A percentile compares a stretch with the other conserved stretches of the same genome.
Conservation (phyloP, 208 protist species). For the Lotmaria passim region DNA sequence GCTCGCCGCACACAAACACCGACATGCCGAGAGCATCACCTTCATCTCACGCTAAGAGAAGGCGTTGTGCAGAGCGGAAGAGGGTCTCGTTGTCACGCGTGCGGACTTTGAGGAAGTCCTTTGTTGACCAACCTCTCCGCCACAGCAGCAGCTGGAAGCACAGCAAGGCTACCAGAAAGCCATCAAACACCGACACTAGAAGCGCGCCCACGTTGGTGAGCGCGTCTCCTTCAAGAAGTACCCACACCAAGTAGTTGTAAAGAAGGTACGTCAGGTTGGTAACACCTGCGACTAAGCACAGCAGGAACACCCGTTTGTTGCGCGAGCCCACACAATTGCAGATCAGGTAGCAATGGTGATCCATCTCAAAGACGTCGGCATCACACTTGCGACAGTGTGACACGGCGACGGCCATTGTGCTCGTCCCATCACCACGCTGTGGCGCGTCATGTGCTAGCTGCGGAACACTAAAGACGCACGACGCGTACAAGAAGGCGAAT, state of each 20-base stretch:
- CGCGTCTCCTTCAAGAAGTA: slow-evolving; percentile 27
- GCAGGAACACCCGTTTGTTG: slow-evolving; percentile 49
- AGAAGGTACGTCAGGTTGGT: slow-evolving; percentile 60
- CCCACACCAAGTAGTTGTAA: slow-evolving; percentile 46
- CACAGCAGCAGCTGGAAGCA: slow-evolving; percentile 41
- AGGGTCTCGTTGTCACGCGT: slow-evolving; percentile 6
- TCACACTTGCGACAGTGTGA: slow-evolving; percentile 53
- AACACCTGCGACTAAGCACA: slow-evolving; percentile 36
- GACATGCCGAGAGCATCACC: too few species aligned
- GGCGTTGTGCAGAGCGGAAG: neutral
- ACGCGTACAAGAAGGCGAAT: slow-evolving; percentile 43
- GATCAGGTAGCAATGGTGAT: slow-evolving; percentile 78
- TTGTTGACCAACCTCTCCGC: slow-evolving; percentile 38
- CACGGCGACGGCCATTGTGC: neutral
- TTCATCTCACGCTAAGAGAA: too few species aligned
- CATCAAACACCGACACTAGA: slow-evolving; percentile 40
- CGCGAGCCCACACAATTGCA: slow-evolving; percentile 59
- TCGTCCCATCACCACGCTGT: neutral
- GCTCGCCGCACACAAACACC: too few species aligned
- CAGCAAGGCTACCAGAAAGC: slow-evolving; percentile 35
- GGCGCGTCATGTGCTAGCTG: slow-evolving; percentile 14
- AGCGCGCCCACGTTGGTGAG: slow-evolving; percentile 43
- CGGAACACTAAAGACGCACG: slow-evolving; percentile 52
- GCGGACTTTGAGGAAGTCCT: slow-evolving; percentile 33
- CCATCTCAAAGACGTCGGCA: slow-evolving; percentile 42